Conservation (phyloP, 495 filamentous ascomycete genomes). For the Lindgomyces ingoldianus region DNA sequence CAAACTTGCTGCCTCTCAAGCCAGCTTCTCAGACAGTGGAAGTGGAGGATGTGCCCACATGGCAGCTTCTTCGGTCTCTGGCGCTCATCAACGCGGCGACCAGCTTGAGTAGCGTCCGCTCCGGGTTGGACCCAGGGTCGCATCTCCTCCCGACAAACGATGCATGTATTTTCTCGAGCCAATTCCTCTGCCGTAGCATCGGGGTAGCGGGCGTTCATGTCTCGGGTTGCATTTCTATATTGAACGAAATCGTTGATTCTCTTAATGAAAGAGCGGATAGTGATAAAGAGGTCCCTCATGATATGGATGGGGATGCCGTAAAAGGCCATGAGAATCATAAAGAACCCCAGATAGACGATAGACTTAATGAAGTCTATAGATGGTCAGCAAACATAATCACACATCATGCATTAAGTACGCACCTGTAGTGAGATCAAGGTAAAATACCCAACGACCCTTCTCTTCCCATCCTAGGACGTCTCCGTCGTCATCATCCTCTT, state of each 20-base stretch:
- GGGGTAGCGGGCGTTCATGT: constrained; percentile 90
- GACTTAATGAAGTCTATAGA: constrained; percentile 82
- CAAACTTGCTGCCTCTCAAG: constrained; percentile 97
- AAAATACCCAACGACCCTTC: constrained; percentile 91
- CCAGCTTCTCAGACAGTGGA: constrained; percentile 93
- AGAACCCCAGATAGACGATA: constrained; percentile 84
- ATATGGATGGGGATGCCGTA: constrained; percentile 96
- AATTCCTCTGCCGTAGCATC: constrained; percentile 91
- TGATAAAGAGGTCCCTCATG: constrained; percentile 90
- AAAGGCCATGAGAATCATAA: constrained; percentile 87
- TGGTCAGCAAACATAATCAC: constrained; percentile 30
- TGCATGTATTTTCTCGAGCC: constrained; percentile 83
- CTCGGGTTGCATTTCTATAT: constrained; percentile 82
- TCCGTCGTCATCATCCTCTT: constrained; percentile 88
- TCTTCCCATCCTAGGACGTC: constrained; percentile 96
- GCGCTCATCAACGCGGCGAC: constrained; percentile 62
- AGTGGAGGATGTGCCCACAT: constrained; percentile 93
- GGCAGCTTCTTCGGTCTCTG: constrained; percentile 91
- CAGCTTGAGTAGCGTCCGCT: constrained; percentile 43
- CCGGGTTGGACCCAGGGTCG: constrained; percentile 59
- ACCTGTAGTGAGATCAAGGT: constrained; percentile 83
- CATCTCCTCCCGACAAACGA: constrained; percentile 98
- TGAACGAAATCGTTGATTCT: constrained; percentile 82
- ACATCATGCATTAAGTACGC: constrained; percentile 33
- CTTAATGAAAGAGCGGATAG: constrained; percentile 84